Evolutionary conservation across 2,329 filamentous ascomycete species (phyloP), one percentile per base, ranked within the genome.

Genomic region (Drechslera avenae): DNA sequence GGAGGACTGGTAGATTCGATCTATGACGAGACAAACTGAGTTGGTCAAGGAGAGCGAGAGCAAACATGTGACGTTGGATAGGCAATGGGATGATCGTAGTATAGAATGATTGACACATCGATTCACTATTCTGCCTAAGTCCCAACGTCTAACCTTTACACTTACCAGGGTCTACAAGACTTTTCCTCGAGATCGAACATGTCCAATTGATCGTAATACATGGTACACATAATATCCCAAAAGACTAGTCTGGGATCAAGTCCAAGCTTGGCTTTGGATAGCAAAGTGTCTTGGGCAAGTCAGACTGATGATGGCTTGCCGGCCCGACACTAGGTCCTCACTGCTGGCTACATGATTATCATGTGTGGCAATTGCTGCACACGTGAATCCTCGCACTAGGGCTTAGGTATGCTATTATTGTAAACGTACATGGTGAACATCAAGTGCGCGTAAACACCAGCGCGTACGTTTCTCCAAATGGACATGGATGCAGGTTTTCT

Each of bases 1-100:
- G 5, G 69, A 74, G 23, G 75, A 78, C 46, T 66, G 63, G 63
- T 66, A 63, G 51, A 37, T 39, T 23, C 13, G 21, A 46, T 46
- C 26, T 13, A 32, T 17, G 17, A 40, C 13, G 35, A 28, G 10
- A 23, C 28, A 16, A 32, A 13, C 17, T 42, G 31, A 32, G 36
- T 43, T 18, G 9, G 17, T 34, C 14, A 23, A 30, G 30, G 10
- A 19, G 28, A 43, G 34, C 9, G 43, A 28, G 34, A 35, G 30
- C 31, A 12, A 17, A 35, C 35, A 19, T 12, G 21, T 17, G 17
- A 13, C 18, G 7, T 50, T 39, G 39, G 32, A 23, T 39, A 36
- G 26, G 23, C 14, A 30, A 39, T 39, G 30, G 30, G 33, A 33
- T 48, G 37, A 21, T 18, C 17, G 31, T 33, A 46, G 34, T 28